Conservation (phyloP, 768 basidiomycete genomes). For the Pleurotus eryngii region DNA sequence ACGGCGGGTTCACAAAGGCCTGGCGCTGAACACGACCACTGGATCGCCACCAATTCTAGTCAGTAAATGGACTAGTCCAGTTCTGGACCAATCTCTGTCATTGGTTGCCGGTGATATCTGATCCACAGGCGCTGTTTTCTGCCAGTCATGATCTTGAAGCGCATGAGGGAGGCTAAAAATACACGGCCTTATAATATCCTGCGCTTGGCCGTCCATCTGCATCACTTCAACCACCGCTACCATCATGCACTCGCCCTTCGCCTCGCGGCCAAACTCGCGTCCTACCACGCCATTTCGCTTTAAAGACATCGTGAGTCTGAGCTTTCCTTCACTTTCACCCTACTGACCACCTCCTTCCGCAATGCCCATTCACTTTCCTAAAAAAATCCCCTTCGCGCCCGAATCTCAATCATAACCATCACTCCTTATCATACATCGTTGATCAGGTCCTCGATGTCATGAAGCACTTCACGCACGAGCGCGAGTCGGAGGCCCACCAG, state of each 20-base stretch:
- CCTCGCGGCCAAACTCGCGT: conserved; percentile 25
- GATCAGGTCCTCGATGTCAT: conserved; percentile 69
- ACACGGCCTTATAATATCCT: neutral
- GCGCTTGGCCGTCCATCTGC: neutral
- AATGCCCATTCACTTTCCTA: conserved; percentile 1
- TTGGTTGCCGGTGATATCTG: neutral
- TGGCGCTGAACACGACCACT: too few species aligned
- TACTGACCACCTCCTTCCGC: neutral
- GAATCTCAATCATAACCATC: conserved; percentile 37
- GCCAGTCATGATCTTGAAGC: neutral
- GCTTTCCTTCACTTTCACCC: neutral
- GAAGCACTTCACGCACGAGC: conserved; percentile 68
- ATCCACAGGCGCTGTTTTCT: neutral
- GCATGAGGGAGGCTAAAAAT: conserved; percentile 1
- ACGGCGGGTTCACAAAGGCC: too few species aligned
- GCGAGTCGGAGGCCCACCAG: conserved; percentile 87
- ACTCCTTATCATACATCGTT: conserved; percentile 42
- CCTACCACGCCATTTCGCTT: conserved; percentile 34
- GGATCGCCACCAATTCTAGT: too few species aligned
- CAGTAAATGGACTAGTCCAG: too few species aligned
- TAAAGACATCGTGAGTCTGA: conserved; percentile 37
- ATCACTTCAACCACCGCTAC: neutral
- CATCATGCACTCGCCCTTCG: conserved; percentile 7
- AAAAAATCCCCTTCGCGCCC: conserved; percentile 25
- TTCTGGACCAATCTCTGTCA: neutral